phyloP scores from a whole-genome alignment of 2,329 filamentous ascomycete genomes.

The Cercospora berteroae region DNA sequence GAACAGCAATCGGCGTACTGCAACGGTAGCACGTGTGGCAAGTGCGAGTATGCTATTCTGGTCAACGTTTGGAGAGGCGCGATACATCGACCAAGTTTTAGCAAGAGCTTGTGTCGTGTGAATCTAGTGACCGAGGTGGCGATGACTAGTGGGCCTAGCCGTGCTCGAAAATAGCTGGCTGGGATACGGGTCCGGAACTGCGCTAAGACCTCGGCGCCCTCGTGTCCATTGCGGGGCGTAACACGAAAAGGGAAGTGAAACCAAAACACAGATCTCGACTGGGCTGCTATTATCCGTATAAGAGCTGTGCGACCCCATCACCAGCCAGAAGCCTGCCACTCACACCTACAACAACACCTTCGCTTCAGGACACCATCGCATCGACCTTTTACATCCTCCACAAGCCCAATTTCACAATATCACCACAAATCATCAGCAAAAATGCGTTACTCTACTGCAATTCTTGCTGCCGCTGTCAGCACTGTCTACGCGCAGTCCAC shows the following conservation, averaged over 20 bases:
- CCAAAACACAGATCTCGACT: not conserved
- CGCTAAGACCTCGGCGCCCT: not conserved
- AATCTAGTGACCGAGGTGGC: not conserved
- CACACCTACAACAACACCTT: not conserved
- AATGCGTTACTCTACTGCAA: conserved; percentile 20
- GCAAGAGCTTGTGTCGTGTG: not conserved
- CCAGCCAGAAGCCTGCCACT: not conserved
- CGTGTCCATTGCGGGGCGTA: not conserved
- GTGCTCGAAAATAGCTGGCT: not conserved
- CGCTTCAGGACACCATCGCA: not conserved
- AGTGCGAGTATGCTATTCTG: not conserved
- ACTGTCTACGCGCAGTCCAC: conserved; percentile 10
- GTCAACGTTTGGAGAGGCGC: not conserved
- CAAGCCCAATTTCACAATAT: not conserved
- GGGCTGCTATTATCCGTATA: not conserved
- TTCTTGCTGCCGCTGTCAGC: conserved; percentile 17
- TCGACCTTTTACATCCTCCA: not conserved
- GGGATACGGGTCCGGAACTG: not conserved
- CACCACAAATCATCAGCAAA: not conserved
- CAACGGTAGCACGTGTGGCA: not conserved
- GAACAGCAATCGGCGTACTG: not conserved
- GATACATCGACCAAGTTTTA: not conserved
- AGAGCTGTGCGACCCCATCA: not conserved
- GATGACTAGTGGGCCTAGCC: not conserved
- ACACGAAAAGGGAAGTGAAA: not conserved